These are phyloP conservation scores for Pistacia atlantica DNA, from an alignment of 345 rosid species.

Conservation along the genomic window DNA sequence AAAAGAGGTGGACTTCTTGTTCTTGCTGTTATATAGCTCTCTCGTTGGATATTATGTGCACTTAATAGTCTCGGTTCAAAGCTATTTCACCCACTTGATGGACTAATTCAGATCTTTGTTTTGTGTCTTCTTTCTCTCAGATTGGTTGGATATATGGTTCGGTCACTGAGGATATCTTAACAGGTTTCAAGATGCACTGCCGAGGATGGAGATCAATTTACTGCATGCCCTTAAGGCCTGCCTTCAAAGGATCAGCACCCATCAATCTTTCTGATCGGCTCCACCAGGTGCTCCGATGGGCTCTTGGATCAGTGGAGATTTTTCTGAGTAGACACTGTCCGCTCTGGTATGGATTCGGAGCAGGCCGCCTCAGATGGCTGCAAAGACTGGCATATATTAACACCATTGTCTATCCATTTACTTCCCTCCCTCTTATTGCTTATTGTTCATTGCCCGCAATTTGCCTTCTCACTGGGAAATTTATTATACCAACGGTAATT, in stretches of 20 bases:
- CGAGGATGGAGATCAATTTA: slow-evolving; percentile 98
- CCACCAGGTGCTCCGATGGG: slow-evolving; percentile 98
- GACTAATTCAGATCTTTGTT: background rate
- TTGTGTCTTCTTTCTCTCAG: slow-evolving; percentile 37
- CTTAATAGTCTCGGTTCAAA: background rate
- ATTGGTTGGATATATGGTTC: slow-evolving; percentile 99
- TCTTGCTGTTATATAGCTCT: background rate
- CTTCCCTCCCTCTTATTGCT: slow-evolving; percentile 91
- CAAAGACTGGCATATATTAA: slow-evolving; percentile 89
- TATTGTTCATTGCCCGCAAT: slow-evolving; percentile 92
- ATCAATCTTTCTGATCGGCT: slow-evolving; percentile 91
- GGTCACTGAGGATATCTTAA: slow-evolving; percentile 90
- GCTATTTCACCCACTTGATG: background rate
- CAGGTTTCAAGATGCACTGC: slow-evolving; percentile 99
- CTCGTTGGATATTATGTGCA: background rate
- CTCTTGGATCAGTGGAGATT: slow-evolving; percentile 94
- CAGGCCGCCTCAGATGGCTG: slow-evolving; percentile 92
- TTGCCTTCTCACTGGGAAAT: slow-evolving; percentile 96
- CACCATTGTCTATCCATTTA: slow-evolving; percentile 98
- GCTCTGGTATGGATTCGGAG: slow-evolving; percentile 94
- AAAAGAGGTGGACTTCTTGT: slow-evolving; percentile 67
- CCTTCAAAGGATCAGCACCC: slow-evolving; percentile 99
- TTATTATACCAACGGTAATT: slow-evolving; percentile 93
- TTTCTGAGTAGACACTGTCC: slow-evolving; percentile 98
- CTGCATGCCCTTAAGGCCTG: slow-evolving; percentile 97